phyloP scores from a whole-genome alignment of 352 stramenopile species.

The Globisporangium cystogenes region DNA sequence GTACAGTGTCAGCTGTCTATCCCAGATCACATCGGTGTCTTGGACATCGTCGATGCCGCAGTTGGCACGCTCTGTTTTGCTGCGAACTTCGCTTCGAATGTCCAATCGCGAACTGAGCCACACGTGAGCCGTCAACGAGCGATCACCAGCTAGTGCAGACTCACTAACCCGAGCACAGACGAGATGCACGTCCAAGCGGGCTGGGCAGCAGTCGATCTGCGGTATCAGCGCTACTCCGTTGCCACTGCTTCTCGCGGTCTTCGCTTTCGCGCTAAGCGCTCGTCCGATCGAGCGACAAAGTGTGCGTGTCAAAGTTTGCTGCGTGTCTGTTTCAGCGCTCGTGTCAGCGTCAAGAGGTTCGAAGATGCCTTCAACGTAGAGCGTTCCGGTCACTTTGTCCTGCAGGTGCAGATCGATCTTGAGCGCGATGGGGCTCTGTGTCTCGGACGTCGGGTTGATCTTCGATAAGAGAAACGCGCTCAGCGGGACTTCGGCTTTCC shows the following conservation, averaged over 20 bases:
- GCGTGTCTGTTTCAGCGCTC: neutral
- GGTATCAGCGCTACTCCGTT: neutral
- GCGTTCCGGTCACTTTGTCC: constrained; percentile 25
- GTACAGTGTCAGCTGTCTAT: constrained; percentile 34
- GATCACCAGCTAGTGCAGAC: constrained; percentile 3
- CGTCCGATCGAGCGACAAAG: constrained; percentile 11
- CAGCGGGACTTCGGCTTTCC: constrained; percentile 34
- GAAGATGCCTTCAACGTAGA: constrained; percentile 36
- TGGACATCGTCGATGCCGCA: constrained; percentile 4
- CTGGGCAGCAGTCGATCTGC: constrained; percentile 8
- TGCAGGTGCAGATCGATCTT: constrained; percentile 24
- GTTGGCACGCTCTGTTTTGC: constrained; percentile 8
- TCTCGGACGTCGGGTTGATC: neutral
- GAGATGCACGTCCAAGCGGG: constrained; percentile 36
- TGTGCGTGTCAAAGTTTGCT: neutral
- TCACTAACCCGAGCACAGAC: constrained; percentile 13
- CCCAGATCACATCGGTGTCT: constrained; percentile 21
- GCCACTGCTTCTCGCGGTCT: constrained; percentile 1
- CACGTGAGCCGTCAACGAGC: constrained; percentile 21
- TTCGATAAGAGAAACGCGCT: constrained; percentile 24
- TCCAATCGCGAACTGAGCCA: constrained; percentile 34
- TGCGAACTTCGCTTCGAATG: constrained; percentile 25
- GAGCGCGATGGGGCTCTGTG: constrained; percentile 17
- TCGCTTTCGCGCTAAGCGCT: constrained; percentile 10
- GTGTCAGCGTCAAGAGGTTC: constrained; percentile 22